Percentiles rank a stretch among this genome's conserved stretches.
Conservation (phyloP, 345 rosid species). For the Microthlaspi erraticum region DNA sequence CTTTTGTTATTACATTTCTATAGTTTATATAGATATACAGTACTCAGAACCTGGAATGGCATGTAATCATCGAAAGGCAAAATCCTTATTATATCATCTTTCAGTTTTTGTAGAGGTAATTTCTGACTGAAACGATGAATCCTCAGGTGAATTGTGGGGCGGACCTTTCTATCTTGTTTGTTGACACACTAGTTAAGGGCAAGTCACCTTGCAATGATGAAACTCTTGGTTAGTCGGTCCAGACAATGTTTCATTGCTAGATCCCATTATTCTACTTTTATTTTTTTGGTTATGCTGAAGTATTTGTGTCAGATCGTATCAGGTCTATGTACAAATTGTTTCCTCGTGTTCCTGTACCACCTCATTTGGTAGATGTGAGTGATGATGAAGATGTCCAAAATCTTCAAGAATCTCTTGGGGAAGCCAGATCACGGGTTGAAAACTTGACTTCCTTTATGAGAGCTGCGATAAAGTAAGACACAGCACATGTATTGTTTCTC, state of each 20-base stretch:
- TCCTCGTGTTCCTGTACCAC: conserved; percentile 80
- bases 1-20: background rate
- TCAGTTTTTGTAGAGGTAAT: background rate
- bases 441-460: conserved; percentile 81
- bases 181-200: conserved; percentile 79
- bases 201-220: conserved; percentile 68
- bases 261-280: background rate
- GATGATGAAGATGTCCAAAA: conserved; percentile 78
- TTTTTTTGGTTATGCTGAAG: conserved; percentile 42
- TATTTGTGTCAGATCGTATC: conserved; percentile 67
- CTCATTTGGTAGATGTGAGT: conserved; percentile 55
- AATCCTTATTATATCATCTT: background rate
- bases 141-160: conserved; percentile 91
- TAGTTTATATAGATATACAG: background rate
- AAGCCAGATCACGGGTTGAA: conserved; percentile 83
- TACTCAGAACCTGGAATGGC: conserved; percentile 11
- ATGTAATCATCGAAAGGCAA: background rate
- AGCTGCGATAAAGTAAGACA: conserved; percentile 83
- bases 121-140: background rate
- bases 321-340: conserved; percentile 75
- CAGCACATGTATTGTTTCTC: background rate
- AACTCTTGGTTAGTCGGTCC: conserved; percentile 77
- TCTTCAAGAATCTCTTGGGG: conserved; percentile 83
- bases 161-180: conserved; percentile 76
- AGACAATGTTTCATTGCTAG: conserved; percentile 11